Evolutionary conservation across 2,329 filamentous ascomycete genomes (phyloP).

Genomic region (Diaporthe nobilis): DNA sequence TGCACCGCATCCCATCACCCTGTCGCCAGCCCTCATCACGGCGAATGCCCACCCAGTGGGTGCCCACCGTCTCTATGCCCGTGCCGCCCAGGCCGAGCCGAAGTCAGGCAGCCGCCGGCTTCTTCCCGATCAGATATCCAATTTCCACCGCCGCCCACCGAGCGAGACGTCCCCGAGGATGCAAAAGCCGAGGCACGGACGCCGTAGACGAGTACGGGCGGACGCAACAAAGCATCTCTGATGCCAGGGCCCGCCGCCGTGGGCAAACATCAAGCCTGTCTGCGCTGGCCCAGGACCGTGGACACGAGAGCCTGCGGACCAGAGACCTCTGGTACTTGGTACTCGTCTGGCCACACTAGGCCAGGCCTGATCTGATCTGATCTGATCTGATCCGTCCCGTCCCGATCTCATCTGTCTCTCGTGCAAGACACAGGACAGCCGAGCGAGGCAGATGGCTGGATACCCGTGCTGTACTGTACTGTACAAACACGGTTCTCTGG

Average conservation of each 20-base stretch:
- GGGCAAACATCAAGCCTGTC: conserved; percentile 8
- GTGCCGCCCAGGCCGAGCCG: conserved; percentile 16
- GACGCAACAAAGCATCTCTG: neutral
- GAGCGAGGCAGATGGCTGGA: neutral
- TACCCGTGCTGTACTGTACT: neutral
- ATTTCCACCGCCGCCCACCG: conserved; percentile 13
- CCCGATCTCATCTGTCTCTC: neutral
- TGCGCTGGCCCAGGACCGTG: neutral
- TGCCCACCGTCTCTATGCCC: neutral
- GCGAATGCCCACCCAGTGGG: conserved; percentile 18
- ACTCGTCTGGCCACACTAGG: neutral
- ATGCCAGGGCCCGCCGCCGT: neutral
- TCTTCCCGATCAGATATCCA: conserved; percentile 18
- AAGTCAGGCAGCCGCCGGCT: conserved; percentile 17
- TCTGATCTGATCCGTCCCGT: conserved; percentile 12
- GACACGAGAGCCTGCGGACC: neutral
- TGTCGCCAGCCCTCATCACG: conserved; percentile 14
- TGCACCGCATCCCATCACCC: conserved; percentile 17
- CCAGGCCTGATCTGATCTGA: neutral
- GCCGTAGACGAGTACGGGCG: conserved; percentile 5
- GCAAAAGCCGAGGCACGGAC: neutral
- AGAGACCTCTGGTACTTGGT: neutral
- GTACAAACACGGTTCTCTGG: neutral
- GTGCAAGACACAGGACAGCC: neutral
- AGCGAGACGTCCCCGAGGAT: neutral